Evolutionary conservation across 805 yeast genomes (phyloP), one percentile per base, ranked within the genome.

Genomic region (fission yeast (Schizosaccharomyces pombe)): DNA sequence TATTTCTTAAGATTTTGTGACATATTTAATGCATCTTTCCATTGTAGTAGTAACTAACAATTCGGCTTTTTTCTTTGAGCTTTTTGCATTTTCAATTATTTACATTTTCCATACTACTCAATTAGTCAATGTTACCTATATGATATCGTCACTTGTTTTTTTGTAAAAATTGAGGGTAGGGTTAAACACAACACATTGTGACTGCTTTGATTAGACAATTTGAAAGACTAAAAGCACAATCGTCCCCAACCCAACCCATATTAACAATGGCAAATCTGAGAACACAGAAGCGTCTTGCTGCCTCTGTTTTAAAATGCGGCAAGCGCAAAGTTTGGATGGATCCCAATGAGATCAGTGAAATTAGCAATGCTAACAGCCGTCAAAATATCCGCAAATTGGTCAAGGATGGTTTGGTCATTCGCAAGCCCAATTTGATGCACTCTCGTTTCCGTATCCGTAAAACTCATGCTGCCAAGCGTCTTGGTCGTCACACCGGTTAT

Each of bases 281-380:
- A 76, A 83, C 95, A 76, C 98, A 91, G 80, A 91, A 91, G 80
- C 87, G 98, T 82, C 94, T 91, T 74, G 98, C 98, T 72, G 93
- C 98, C 72, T 78, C 91, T 77, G 97, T 91, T 73, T 79, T 85
- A 73, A 94, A 95, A 76, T 94, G 85, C 72, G 98, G 98, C 77
- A 80, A 89, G 81, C 82, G 97, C 84, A 91, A 91, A 86, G 79
- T 91, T 74, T 91, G 98, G 98, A 81, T 91, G 75, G 98, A 91
- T 73, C 98, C 98, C 70, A 85, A 84, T 72, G 97, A 91, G 78
- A 77, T 93, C 76, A 72, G 86, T 68, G 95, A 89, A 76, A 78
- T 91, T 68, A 80, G 95, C 70, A 85, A 80, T 75, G 98, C 97
- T 72, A 89, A 89, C 94, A 86, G 97, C 68, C 79, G 73, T 77